A percentile compares a stretch with the other conserved stretches of the same genome.
Conservation (phyloP, 768 basidiomycete genomes). For the Boletus rubropictus region DNA sequence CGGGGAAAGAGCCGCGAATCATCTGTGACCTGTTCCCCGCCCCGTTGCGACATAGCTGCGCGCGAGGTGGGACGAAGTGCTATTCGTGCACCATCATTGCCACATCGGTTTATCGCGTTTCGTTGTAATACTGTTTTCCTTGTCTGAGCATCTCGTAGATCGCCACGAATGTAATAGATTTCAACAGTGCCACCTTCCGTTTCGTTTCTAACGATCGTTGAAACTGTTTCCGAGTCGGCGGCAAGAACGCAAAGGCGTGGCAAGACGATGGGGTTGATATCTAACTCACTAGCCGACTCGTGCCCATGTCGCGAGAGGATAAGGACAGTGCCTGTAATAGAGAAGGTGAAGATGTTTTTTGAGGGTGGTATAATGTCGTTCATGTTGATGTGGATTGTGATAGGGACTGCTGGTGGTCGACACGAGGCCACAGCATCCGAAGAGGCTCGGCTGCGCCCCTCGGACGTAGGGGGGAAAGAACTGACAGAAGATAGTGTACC, state of each 20-base stretch:
- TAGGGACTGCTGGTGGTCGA: conserved; percentile 50
- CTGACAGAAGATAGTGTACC: conserved; percentile 36
- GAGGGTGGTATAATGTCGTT: conserved; percentile 64
- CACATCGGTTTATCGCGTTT: conserved; percentile 54
- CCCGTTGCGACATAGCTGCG: conserved; percentile 16
- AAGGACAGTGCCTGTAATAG: conserved; percentile 59
- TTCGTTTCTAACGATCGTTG: conserved; percentile 57
- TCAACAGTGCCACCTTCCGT: conserved; percentile 49
- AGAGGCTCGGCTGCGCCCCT: conserved; percentile 35
- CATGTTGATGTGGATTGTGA: conserved; percentile 77
- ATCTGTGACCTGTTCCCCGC: conserved; percentile 20
- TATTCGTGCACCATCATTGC: conserved; percentile 56
- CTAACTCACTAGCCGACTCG: conserved; percentile 27
- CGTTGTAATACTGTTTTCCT: conserved; percentile 60
- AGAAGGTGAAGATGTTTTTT: conserved; percentile 62
- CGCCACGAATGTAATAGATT: conserved; percentile 55
- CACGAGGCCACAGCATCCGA: conserved; percentile 26
- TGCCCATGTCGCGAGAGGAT: conserved; percentile 42
- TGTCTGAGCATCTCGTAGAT: conserved; percentile 54
- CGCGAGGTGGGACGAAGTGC: conserved; percentile 40
- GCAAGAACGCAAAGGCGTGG: conserved; percentile 68
- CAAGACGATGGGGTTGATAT: conserved; percentile 49
- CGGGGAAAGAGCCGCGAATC: conserved; percentile 16
- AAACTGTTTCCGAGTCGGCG: conserved; percentile 55
- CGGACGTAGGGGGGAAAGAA: conserved; percentile 30